A percentile compares a stretch with the other conserved stretches of the same genome.
phyloP scores from a whole-genome alignment of 306 rosid genomes.

The Ormosia emarginata region DNA sequence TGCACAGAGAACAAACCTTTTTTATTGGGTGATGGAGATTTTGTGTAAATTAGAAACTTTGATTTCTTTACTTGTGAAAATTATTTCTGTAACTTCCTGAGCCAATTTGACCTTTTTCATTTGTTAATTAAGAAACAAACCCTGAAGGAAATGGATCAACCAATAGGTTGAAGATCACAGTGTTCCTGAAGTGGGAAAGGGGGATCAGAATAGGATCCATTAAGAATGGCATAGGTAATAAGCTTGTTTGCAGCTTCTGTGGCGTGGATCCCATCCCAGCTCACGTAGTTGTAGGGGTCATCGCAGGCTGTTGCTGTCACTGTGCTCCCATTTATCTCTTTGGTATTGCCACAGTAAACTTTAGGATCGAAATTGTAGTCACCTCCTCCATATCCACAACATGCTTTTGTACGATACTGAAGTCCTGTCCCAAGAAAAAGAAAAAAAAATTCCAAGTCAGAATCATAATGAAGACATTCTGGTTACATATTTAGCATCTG shows the following conservation, averaged over 20 bases:
- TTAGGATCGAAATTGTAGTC: slow-evolving; percentile 60
- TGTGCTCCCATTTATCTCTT: slow-evolving; percentile 44
- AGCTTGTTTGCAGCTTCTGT: slow-evolving; percentile 90
- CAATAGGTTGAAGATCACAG: slow-evolving; percentile 57
- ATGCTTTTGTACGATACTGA: slow-evolving; percentile 69
- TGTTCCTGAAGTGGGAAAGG: slow-evolving; percentile 53
- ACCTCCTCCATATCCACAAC: slow-evolving; percentile 87
- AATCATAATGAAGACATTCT: neutral
- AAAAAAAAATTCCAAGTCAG: neutral
- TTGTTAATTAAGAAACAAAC: neutral
- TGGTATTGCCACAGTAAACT: slow-evolving; percentile 61
- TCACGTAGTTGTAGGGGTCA: slow-evolving; percentile 78
- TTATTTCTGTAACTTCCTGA: neutral
- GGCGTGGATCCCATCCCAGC: slow-evolving; percentile 96
- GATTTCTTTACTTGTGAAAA: neutral
- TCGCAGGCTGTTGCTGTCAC: slow-evolving; percentile 63
- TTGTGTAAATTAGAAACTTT: neutral
- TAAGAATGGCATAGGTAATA: slow-evolving; percentile 62
- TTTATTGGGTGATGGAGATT: neutral
- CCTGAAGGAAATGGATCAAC: slow-evolving; percentile 25
- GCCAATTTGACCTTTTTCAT: neutral
- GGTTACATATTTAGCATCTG: neutral
- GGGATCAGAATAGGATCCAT: slow-evolving; percentile 70
- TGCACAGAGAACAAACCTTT: neutral
- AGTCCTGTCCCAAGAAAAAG: slow-evolving; percentile 43